Evolutionary conservation across 495 filamentous ascomycete species (phyloP), one percentile per base, ranked within the genome.

Genomic region (Neurospora sp.): DNA sequence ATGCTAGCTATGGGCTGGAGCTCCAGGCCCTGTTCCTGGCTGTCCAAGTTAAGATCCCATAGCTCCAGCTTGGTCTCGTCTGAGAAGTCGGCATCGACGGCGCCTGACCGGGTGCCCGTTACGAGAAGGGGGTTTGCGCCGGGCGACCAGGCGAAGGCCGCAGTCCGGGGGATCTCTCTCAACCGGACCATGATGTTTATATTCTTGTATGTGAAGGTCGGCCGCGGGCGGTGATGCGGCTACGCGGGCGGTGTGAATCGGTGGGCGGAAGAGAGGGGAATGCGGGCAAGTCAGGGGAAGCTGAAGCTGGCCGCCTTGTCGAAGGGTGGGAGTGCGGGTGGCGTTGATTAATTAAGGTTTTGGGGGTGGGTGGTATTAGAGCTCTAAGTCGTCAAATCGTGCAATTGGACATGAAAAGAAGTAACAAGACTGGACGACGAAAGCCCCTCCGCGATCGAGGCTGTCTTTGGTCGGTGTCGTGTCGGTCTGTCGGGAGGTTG

Each of bases 11-110:
- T 84, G 42, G 96, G 93, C 82, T 94, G 91, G 70, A 97, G 88
- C 85, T 99, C 96, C 71, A 91, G 88, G 66, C 90, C 90, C 77
- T 90, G 90, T 74, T 92, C 88, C 60, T 86, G 82, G 81, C 89
- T 90, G 81, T 93, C 91, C 78, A 98, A 84, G 78, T 87, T 90
- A 74, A 98, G 84, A 85, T 98, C 94, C 96, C 96, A 99, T 62
- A 99, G 87, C 86, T 99, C 96, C 49, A 99, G 87, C 83, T 94
- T 93, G 72, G 94, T 97, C 81, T 98, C 94, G 83, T 96, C 94
- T 6, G 96, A 98, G 85, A 99, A 98, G 81, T 98, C 95, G 77
- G 93, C 94, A 83, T 96, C 93, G 20, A 98, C 94, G 75, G 96
- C 96, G 71, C 96, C 96, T 72, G 95, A 94, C 78, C 93, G 89